Base-by-base conservation (phyloP, 306 rosid genomes). In the Lathyrus sativus region DNA sequence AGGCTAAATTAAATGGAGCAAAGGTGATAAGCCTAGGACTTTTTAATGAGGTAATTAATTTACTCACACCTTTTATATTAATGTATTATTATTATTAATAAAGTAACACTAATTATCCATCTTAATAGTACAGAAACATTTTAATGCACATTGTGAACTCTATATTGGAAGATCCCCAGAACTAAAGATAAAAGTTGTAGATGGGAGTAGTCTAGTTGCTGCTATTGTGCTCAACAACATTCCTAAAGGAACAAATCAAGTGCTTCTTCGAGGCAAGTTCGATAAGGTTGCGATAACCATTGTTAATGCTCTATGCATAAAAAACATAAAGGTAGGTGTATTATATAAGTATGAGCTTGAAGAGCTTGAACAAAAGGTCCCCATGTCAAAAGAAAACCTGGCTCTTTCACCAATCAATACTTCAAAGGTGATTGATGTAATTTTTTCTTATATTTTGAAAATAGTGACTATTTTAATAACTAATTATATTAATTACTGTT, bases 201-300 rank as follows among this genome's bases (percentile, higher is more conserved):
- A 91, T 78, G 95, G 97, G 0, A 86, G 86, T 35, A 84, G 89
- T 74, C 74, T 91, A 24, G 86, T 74, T 7, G 90, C 77, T 54
- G 92, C 84, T 13, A 65, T 73, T 39, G 76, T 88, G 37, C 69
- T 84, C 3, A 84, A 82, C 73, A 82, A 19, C 62, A 78, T 84
- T 65, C 96, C 92, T 4, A 75, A 79, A 70, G 83, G 71, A 19
- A 79, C 92, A 15, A 77, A 74, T 31, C 84, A 85, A 62, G 88
- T 89, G 9, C 51, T 86, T 17, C 78, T 89, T 3, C 68, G 80
- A 58, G 92, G 96, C 53, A 81, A 86, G 5, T 83, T 89, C 7
- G 42, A 73, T 41, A 73, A 73, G 65, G 39, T 53, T 73, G 41
- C 71, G 11, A 42, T 63, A 31, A 65, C 65, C n/a, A 28, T 73